Evolutionary conservation across 768 basidiomycete genomes (phyloP), one percentile per base, ranked within the genome.

Genomic region (Ramaria rubella): DNA sequence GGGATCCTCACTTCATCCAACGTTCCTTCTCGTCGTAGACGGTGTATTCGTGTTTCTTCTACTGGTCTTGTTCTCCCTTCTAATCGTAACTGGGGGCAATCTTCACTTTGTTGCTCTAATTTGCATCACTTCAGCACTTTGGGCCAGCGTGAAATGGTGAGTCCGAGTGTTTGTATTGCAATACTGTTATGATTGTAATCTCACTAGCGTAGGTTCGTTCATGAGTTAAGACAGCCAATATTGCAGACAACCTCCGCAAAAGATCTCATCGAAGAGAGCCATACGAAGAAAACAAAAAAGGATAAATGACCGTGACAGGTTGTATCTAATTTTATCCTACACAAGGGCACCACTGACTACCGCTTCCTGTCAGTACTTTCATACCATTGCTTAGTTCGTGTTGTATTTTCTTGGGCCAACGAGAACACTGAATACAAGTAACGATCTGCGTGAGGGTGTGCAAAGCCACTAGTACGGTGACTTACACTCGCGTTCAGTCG

Each of bases 401-500:
- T 84, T 44, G 82, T 80, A 59, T 87, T 90, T 57, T 91, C 88
- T 65, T 94, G 91, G 15, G 90, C 92, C 60, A 91, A 72, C 11
- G 81, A 72, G 69, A 95, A 96, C 57, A 96, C 94, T 96, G 59
- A 17, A n/a, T 30, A 29, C 30, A 44, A 27, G 23, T n/a, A n/a
- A 40, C 61, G 61, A 42, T 45, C 52, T 43, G 15, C 19, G 33
- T 21, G 33, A 12, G 14, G 43, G 26, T n/a, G n/a, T 61, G 62
- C 56, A 33, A 29, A 45, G 12, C 15, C 55, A 52, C 21, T 46
- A 21, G 31, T 45, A 33, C 50, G 8, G 50, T 49, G n/a, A 75
- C 85, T 77, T 67, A 95, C 94, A 62, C 75, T 95, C 92, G 60
- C 94, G 80, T 68, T 97, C 94, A 14, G 90, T 90, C n/a, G 81